Percentiles rank a stretch among this genome's conserved stretches.
Conservation (phyloP, 805 yeast genomes). For the Blastobotrys americana region DNA sequence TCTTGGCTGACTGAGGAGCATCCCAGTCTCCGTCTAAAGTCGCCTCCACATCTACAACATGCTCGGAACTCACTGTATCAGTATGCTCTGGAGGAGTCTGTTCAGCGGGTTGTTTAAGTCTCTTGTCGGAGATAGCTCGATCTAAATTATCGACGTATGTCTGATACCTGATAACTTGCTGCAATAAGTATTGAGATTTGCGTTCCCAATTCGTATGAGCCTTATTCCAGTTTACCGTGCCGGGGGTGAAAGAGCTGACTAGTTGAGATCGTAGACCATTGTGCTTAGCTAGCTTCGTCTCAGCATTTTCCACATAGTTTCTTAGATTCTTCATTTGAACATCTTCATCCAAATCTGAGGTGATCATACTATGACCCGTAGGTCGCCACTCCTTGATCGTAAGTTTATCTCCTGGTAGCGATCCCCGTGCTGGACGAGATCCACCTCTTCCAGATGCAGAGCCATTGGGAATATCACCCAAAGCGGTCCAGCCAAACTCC, state of each 20-base stretch:
- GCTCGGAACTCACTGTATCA: too few species aligned
- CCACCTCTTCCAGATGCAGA: too few species aligned
- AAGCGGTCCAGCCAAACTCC: constrained; percentile 69
- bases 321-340: constrained; percentile 38
- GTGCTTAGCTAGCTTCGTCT: constrained; percentile 38
- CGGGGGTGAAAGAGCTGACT: constrained; percentile 29
- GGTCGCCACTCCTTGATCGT: constrained; percentile 30
- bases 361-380: constrained; percentile 26
- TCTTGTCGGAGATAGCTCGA: constrained; percentile 18
- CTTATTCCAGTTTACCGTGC: constrained; percentile 20
- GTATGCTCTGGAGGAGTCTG: too few species aligned
- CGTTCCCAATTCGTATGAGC: constrained; percentile 31
- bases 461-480: constrained; percentile 2
- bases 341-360: constrained; percentile 24
- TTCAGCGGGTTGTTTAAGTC: background rate
- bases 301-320: constrained; percentile 36
- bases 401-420: constrained; percentile 22
- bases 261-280: constrained; percentile 34
- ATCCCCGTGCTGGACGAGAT: constrained; percentile 9
- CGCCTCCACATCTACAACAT: background rate
- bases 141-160: constrained; percentile 23
- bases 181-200: constrained; percentile 27
- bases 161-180: constrained; percentile 26
- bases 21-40: constrained; percentile 3
- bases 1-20: constrained; percentile 4